Evolutionary conservation across 139 green algal genomes (phyloP).

Genomic region (Ettlia oleoabundans): DNA sequence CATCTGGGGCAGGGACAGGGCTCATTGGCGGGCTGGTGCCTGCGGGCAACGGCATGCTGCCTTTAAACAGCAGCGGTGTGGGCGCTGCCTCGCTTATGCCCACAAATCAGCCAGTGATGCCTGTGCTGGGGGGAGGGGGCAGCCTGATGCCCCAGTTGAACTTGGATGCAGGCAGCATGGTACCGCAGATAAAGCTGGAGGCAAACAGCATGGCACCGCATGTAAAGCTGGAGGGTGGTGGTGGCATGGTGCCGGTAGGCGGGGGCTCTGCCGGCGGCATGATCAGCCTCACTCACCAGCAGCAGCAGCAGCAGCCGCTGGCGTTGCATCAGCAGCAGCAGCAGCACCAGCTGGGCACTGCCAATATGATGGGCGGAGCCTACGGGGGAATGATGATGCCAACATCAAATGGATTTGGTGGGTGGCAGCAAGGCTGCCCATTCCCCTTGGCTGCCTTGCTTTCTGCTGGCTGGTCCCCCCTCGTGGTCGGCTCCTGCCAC

Average conservation of each 20-base stretch:
- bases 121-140: not conserved
- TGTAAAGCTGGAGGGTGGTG: not conserved
- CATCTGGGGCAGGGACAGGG: slow-evolving; percentile 35
- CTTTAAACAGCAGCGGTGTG: not conserved
- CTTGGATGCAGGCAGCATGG: too few species aligned
- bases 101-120: not conserved
- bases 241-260: slow-evolving; percentile 18
- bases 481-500: not conserved
- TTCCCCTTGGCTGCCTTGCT: not conserved
- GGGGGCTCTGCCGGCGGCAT: slow-evolving; percentile 30
- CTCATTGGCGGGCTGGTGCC: slow-evolving; percentile 14
- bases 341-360: not conserved
- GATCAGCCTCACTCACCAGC: slow-evolving; percentile 12
- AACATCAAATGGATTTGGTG: not conserved
- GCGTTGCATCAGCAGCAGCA: slow-evolving; percentile 5
- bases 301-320: slow-evolving; percentile 5
- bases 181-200: not conserved
- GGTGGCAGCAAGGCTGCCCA: not conserved
- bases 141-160: slow-evolving; percentile 1
- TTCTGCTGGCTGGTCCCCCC: not conserved
- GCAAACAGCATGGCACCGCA: not conserved
- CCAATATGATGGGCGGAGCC: not conserved
- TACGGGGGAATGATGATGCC: not conserved
- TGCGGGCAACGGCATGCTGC: not conserved
- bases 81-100: slow-evolving; percentile 42